Evolutionary conservation across 2,329 filamentous ascomycete genomes (phyloP), one percentile per base, ranked within the genome.

Genomic region (Coleophoma cylindrospora): DNA sequence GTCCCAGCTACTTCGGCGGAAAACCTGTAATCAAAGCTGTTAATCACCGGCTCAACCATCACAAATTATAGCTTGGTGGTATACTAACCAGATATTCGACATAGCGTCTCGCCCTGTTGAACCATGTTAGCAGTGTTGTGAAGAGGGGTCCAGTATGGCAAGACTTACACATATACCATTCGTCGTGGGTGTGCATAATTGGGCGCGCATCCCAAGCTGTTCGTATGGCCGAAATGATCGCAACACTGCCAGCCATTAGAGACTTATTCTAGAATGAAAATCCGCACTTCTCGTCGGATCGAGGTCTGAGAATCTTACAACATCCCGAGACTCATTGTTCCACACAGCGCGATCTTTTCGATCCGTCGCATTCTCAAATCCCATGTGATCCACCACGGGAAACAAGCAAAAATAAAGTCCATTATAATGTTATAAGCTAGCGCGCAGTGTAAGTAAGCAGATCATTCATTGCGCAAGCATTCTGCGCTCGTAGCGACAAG

Each of bases 391-490:
- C 74, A 56, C 74, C 74, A 77, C 3, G 75, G 75, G 47, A 77
- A 74, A 9, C 64, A 49, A 0, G 76, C 74, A 55, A 79, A 72
- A 0, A 75, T 55, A 38, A 79, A 76, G 51, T 79, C 76, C 72
- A 77, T 78, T 27, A 77, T 64, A 49, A 77, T 73, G 58, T 77
- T 78, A 60, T 76, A 77, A 5, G 75, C 74, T 77, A 52, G 15
- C 10, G 37, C 1, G 6, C 11, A 36, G 45, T 54, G 60, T 57
- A 52, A 47, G 44, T 49, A 52, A 48, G 49, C 49, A 27, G 50
- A 47, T 12, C 50, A 49, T 49, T 12, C 50, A 49, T 49, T 27
- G 17, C 22, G 49, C 41, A 48, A 21, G 1, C n/a, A 27, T 27
- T 40, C 34, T 3, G 37, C 37, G 15, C 10, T 10, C 27, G 37